Evolutionary conservation across 1,139 yeast genomes (phyloP), one percentile per base, ranked within the genome.

Genomic region (Blastobotrys persicus): DNA sequence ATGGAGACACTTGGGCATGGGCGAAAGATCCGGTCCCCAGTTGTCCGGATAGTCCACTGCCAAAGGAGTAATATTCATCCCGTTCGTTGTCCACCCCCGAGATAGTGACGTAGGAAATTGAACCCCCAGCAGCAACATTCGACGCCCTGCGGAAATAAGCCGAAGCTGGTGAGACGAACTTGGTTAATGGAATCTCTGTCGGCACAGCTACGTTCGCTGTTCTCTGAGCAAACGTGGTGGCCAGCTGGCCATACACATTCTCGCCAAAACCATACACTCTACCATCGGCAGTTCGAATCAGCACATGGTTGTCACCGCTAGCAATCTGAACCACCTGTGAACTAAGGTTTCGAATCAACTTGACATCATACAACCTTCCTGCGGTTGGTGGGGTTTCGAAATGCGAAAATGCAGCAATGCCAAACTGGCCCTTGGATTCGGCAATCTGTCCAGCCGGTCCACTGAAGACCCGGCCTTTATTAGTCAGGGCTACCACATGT

Each of bases 41-140:
- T 67, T 88, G 95, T n/a, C 98, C 98, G 59, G 78, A 77, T 46
- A 85, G 67, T 3, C 98, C 96, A 59, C 82, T 81, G 19, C 98
- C 98, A 70, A 89, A 83, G 4, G 88, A 75, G 57, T 60, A 67
- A 13, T 40, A 58, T 32, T 56, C 60, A 2, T 55, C 53, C 19
- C 52, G 55, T 32, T 44, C 37, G 44, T 51, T 44, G 19, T 45
- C 55, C 23, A 45, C 49, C 11, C 59, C 56, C 26, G 52, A 49
- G 12, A 64, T 55, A 3, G 65, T 55, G 41, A 68, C 60, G 67
- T 76, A 88, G 0, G 92, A 77, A 0, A 91, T 76, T 34, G 80
- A 81, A 26, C 84, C 84, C 31, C 86, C 82, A 12, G 96, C 92
- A 19, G 75, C 77, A 4, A 88, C 74, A 69, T 48, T 78, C 71